Conservation (phyloP, 345 rosid species). For the Firmiana major region DNA sequence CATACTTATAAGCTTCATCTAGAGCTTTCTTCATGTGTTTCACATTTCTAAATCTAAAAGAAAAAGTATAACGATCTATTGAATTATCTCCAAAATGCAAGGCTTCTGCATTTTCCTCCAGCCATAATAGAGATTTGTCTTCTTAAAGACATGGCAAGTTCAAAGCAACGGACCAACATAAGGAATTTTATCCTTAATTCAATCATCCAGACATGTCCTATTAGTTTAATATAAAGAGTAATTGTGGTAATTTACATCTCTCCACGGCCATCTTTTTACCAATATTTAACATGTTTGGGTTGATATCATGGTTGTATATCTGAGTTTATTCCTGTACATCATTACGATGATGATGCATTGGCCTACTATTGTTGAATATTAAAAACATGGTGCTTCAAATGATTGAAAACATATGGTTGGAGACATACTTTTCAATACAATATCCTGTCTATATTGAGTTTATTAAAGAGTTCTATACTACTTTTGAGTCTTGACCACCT, state of each 20-base stretch:
- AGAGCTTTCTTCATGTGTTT: constrained; percentile 85
- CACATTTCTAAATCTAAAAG: constrained; percentile 92
- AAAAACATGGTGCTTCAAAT: no score
- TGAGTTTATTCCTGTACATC: constrained; percentile 58
- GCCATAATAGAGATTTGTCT: constrained; percentile 68
- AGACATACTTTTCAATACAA: no score
- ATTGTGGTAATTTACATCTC: constrained; percentile 44
- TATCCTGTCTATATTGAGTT: no score
- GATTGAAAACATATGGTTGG: no score
- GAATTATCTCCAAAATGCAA: constrained; percentile 60
- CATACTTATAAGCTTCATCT: constrained; percentile 68
- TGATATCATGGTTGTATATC: constrained; percentile 81
- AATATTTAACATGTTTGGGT: constrained; percentile 78
- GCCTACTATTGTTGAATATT: no score
- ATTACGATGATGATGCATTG: constrained; percentile 48
- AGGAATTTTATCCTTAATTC: background rate
- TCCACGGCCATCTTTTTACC: constrained; percentile 68
- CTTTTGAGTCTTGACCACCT: no score
- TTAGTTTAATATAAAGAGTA: background rate
- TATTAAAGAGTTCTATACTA: no score
- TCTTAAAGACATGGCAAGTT: constrained; percentile 33
- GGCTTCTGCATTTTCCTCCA: constrained; percentile 84
- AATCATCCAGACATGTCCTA: background rate
- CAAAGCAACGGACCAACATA: background rate
- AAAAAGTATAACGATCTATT: constrained; percentile 84